Base-by-base conservation (phyloP, 2,329 filamentous ascomycete species). In the Hymenoscyphus infarciens region DNA sequence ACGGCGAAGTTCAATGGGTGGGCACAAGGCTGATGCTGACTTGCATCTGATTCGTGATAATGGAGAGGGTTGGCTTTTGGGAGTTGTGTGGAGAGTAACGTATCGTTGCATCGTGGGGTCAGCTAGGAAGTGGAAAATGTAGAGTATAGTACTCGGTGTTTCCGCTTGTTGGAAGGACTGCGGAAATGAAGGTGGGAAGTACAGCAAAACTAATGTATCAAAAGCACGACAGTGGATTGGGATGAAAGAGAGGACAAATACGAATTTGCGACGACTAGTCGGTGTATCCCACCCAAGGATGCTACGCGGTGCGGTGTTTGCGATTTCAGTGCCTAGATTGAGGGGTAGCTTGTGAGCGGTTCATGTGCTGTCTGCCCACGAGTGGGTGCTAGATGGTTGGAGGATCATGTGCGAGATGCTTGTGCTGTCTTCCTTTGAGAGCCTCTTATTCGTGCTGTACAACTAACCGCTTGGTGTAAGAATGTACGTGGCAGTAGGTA, bases 21-120 rank as follows among this genome's bases (percentile, higher is more conserved):
- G 11, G 42, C 19, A 49, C 42, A 49, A 49, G 42, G 42, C 42
- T 49, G 42, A 49, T 22, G 42, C 42, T 49, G 42, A 49, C 42
- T 49, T 49, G 42, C 42, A 49, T 49, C 19, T 13, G 2, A 49
- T 25, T 49, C 19, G 19, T 49, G 42, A 45, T 22, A 19, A 49
- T 10, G n/a, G 42, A 22, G 42, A 49, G 15, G 16, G 39, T 42
- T 39, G 13, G 38, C 29, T 31, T 31, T 31, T 31, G 5, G 29
- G 29, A 5, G 29, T 39, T 7, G n/a, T 1, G 39, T 45, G 8
- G 39, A 45, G 5, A 49, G 42, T 49, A 49, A 49, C 42, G 42
- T 49, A 49, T 25, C 42, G 16, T 49, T 49, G 42, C 42, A 49
- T 49, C 7, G 39, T n/a, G 7, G 19, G 16, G 19, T 49, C 42